Evolutionary conservation across 495 filamentous ascomycete species (phyloP).

Genomic region (Tuber microsphaerosporum): DNA sequence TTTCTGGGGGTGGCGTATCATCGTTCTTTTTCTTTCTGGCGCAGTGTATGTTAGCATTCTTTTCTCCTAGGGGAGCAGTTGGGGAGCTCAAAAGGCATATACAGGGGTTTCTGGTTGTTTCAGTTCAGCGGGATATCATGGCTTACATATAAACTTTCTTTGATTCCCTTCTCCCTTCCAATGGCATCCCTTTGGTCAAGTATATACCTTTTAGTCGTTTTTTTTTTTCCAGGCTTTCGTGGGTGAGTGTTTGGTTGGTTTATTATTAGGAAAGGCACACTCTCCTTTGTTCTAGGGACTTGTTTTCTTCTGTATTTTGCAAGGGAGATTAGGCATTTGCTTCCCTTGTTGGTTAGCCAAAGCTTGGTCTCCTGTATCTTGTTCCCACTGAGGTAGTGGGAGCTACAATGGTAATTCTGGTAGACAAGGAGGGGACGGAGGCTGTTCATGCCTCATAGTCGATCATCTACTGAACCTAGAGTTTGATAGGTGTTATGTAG

Average conservation of each 20-base stretch:
- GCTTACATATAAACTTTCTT: not conserved
- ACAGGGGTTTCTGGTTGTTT: constrained; percentile 3
- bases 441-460: not conserved
- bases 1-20: not conserved
- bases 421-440: not conserved
- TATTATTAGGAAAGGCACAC: not conserved
- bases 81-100: constrained; percentile 1
- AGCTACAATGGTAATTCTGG: not conserved
- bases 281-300: not conserved
- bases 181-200: not conserved
- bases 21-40: not conserved
- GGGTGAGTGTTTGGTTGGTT: not conserved
- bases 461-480: not conserved
- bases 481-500: not conserved
- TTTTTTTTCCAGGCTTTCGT: not conserved
- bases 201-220: not conserved
- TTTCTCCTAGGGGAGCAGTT: not conserved
- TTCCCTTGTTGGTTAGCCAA: not conserved
- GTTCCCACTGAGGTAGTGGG: not conserved
- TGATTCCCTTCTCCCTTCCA: not conserved
- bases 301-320: not conserved
- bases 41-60: not conserved
- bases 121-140: not conserved
- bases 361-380: not conserved
- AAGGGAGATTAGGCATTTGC: not conserved